These are phyloP conservation scores for Salix arbutifolia DNA, from an alignment of 345 rosid species.

Conservation along the genomic window DNA sequence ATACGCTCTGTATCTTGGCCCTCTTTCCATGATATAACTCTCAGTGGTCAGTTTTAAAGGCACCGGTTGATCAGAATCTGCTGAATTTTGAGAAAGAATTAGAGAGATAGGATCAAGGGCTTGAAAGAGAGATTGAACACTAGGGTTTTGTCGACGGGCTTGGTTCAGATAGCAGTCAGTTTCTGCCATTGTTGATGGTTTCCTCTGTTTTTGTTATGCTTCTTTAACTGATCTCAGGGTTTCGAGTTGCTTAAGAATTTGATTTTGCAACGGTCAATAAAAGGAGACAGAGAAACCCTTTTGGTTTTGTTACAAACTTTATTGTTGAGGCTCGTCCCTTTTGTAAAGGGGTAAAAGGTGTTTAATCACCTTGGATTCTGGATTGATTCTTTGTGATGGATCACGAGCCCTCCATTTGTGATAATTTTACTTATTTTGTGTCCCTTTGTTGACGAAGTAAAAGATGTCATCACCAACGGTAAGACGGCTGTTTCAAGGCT, in stretches of 20 bases:
- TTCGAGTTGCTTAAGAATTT: not conserved
- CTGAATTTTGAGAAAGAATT: constrained; percentile 52
- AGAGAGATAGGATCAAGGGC: constrained; percentile 59
- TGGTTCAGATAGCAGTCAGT: constrained; percentile 22
- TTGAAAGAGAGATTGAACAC: constrained; percentile 32
- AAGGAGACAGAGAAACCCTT: constrained; percentile 3
- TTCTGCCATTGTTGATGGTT: constrained; percentile 33
- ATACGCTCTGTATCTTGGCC: constrained; percentile 72
- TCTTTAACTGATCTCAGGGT: constrained; percentile 1
- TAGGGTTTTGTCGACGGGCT: constrained; percentile 24
- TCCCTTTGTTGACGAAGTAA: not conserved
- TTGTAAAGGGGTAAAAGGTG: not conserved
- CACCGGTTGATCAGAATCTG: constrained; percentile 32
- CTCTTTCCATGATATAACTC: constrained; percentile 58
- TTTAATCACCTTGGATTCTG: constrained; percentile 32
- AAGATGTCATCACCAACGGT: not conserved
- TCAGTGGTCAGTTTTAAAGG: constrained; percentile 50
- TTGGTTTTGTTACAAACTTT: constrained; percentile 24
- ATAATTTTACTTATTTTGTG: too few species aligned
- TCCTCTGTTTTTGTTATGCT: not conserved
- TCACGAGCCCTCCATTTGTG: not conserved
- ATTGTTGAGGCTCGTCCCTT: constrained; percentile 28
- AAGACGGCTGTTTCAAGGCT: constrained; percentile 9
- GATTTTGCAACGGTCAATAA: constrained; percentile 49
- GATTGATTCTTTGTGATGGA: constrained; percentile 7